A percentile compares a stretch with the other conserved stretches of the same genome.
Evolutionary conservation across 345 rosid genomes (phyloP).

Genomic region (Hypericum androsaemum): DNA sequence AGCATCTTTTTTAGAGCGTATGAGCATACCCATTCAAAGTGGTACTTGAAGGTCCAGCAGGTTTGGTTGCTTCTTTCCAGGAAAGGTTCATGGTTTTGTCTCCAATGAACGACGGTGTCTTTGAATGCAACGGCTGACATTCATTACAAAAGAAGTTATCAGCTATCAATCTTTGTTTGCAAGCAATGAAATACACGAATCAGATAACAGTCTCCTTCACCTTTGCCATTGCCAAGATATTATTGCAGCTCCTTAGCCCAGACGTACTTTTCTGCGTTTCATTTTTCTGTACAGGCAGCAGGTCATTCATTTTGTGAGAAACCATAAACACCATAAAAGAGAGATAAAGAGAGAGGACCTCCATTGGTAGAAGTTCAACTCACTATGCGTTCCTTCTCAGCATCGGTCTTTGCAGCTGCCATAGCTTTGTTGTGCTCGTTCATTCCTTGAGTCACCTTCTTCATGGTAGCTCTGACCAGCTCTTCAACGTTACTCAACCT

Average conservation of each 20-base stretch:
- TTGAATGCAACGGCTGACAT: conserved; percentile 74
- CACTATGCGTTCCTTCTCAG: conserved; percentile 69
- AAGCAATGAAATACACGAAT: too few relatives aligned
- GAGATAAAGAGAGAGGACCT: too few relatives aligned
- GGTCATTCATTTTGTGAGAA: neutral
- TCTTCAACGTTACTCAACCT: conserved; percentile 83
- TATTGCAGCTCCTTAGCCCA: conserved; percentile 88
- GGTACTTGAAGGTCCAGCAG: conserved; percentile 38
- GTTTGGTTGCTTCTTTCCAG: conserved; percentile 80
- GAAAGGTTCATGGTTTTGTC: conserved; percentile 80
- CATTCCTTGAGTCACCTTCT: conserved; percentile 88
- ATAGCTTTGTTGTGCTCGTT: conserved; percentile 89
- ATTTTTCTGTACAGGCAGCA: conserved; percentile 47
- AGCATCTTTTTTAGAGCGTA: too few relatives aligned
- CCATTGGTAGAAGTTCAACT: conserved; percentile 22
- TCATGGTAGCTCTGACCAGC: conserved; percentile 82
- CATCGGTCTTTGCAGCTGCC: conserved; percentile 94
- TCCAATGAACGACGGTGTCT: conserved; percentile 79
- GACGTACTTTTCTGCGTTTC: conserved; percentile 77
- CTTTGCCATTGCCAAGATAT: conserved; percentile 95
- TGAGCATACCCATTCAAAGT: conserved; percentile 44
- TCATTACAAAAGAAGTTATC: conserved; percentile 9
- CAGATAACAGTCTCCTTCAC: conserved; percentile 21
- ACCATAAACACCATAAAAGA: too few relatives aligned
- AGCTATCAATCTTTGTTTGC: conserved; percentile 3